These are phyloP conservation scores for Lathyrus aphaca DNA, from an alignment of 306 rosid genomes.

Conservation along the genomic window DNA sequence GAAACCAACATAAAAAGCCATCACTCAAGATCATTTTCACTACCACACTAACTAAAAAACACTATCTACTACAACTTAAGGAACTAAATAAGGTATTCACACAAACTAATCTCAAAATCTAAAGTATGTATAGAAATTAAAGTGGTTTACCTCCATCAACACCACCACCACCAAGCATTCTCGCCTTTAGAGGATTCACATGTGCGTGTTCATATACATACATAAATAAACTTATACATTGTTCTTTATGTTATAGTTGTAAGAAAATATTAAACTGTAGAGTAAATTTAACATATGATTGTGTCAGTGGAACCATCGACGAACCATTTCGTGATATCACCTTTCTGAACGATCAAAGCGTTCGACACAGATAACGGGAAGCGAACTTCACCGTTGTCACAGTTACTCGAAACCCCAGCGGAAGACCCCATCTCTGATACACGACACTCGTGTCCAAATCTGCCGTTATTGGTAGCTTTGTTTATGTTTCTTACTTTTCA, in stretches of 20 bases:
- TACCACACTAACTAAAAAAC: background rate
- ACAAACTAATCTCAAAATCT: constrained; percentile 4
- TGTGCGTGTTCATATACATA: constrained; percentile 12
- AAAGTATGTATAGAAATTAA: background rate
- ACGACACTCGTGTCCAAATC: too few relatives aligned
- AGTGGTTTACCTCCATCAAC: constrained; percentile 82
- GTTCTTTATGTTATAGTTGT: background rate
- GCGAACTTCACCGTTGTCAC: constrained; percentile 49
- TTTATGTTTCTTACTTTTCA: too few relatives aligned
- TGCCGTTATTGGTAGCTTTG: too few relatives aligned
- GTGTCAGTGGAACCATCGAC: constrained; percentile 78
- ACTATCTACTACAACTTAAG: background rate
- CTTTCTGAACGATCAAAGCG: constrained; percentile 73
- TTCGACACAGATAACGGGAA: constrained; percentile 62
- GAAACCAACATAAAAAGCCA: background rate
- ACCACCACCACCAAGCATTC: constrained; percentile 95
- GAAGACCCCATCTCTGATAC: constrained; percentile 36
- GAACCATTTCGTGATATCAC: constrained; percentile 89
- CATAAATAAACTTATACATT: background rate
- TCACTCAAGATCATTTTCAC: background rate
- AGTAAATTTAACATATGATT: constrained; percentile 48
- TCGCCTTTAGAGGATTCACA: constrained; percentile 93
- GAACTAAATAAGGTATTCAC: background rate
- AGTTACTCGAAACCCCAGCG: constrained; percentile 45
- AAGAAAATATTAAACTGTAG: background rate